Evolutionary conservation across 768 basidiomycete genomes (phyloP).

Genomic region (Cubamyces sp.): DNA sequence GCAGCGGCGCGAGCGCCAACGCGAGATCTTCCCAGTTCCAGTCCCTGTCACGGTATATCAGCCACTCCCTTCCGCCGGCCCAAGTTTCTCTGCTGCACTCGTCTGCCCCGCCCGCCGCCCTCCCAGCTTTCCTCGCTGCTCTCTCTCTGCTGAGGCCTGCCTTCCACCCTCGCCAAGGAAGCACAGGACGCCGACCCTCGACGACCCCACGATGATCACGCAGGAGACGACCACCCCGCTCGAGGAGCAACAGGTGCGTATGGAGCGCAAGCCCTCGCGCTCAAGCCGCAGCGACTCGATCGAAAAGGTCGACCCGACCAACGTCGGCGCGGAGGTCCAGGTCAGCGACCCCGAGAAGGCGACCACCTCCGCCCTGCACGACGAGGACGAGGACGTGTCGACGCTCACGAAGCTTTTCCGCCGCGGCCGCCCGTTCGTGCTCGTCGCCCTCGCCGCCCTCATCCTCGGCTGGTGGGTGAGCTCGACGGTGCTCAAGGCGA

Average conservation of each 20-base stretch:
- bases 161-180: slow-evolving; percentile 1
- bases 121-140: not conserved
- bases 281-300: slow-evolving; percentile 28
- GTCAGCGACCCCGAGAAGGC: slow-evolving; percentile 18
- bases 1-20: slow-evolving; percentile 3
- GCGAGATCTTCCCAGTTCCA: not conserved
- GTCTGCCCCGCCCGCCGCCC: slow-evolving; percentile 18
- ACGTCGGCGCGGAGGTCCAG: slow-evolving; percentile 27
- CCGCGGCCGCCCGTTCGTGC: slow-evolving; percentile 39
- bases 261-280: slow-evolving; percentile 32
- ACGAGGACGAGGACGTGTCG: slow-evolving; percentile 26
- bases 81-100: slow-evolving; percentile 23
- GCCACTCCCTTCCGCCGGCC: slow-evolving; percentile 3
- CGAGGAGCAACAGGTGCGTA: slow-evolving; percentile 1
- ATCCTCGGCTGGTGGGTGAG: slow-evolving; percentile 91
- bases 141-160: slow-evolving; percentile 3
- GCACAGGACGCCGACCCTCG: not conserved
- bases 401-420: slow-evolving; percentile 17
- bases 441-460: slow-evolving; percentile 55
- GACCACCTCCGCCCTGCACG: not conserved
- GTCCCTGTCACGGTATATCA: slow-evolving; percentile 11
- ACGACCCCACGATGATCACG: not conserved
- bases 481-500: slow-evolving; percentile 65
- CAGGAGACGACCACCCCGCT: not conserved
- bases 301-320: slow-evolving; percentile 33